These are phyloP conservation scores for Miscanthus lutarioriparius DNA, from an alignment of 176 grass and related monocot genomes.

Conservation along the genomic window DNA sequence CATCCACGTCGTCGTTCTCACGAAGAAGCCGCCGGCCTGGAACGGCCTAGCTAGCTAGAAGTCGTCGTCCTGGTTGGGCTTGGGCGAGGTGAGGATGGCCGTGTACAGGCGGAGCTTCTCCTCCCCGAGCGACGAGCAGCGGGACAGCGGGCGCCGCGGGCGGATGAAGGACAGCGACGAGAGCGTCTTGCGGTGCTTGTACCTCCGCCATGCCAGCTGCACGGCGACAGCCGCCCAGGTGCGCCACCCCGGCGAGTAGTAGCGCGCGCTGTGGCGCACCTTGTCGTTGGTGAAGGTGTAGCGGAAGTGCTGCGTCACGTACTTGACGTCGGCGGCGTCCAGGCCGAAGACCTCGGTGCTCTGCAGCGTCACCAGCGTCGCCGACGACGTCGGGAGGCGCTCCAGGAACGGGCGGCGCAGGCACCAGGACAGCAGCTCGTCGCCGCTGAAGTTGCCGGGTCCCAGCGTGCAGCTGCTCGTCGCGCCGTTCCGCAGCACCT, in stretches of 20 bases:
- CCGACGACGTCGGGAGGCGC: constrained; percentile 71
- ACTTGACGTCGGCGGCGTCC: constrained; percentile 76
- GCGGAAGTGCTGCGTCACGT: constrained; percentile 93
- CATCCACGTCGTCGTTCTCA: too few relatives aligned
- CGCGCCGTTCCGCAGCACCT: constrained; percentile 67
- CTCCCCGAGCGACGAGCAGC: constrained; percentile 80
- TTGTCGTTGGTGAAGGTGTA: constrained; percentile 75
- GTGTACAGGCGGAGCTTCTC: constrained; percentile 87
- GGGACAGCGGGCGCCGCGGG: constrained; percentile 56
- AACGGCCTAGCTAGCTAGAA: constrained; percentile 22
- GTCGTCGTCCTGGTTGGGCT: constrained; percentile 77
- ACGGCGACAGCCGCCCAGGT: constrained; percentile 91
- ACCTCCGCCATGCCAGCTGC: constrained; percentile 76
- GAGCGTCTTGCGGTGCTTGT: constrained; percentile 77
- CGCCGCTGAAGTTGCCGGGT: constrained; percentile 85
- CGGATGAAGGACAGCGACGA: constrained; percentile 72
- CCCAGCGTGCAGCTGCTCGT: constrained; percentile 86
- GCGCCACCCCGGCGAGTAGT: constrained; percentile 92
- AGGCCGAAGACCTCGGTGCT: constrained; percentile 87
- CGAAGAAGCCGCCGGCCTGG: background rate
- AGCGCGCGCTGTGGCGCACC: constrained; percentile 75
- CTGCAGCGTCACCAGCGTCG: constrained; percentile 69
- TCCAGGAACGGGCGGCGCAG: constrained; percentile 73
- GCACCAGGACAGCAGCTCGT: constrained; percentile 97
- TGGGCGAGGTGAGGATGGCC: constrained; percentile 65